Evolutionary conservation across 2,329 filamentous ascomycete species (phyloP), one percentile per base, ranked within the genome.

Genomic region (Zymoseptoria pseudotritici): DNA sequence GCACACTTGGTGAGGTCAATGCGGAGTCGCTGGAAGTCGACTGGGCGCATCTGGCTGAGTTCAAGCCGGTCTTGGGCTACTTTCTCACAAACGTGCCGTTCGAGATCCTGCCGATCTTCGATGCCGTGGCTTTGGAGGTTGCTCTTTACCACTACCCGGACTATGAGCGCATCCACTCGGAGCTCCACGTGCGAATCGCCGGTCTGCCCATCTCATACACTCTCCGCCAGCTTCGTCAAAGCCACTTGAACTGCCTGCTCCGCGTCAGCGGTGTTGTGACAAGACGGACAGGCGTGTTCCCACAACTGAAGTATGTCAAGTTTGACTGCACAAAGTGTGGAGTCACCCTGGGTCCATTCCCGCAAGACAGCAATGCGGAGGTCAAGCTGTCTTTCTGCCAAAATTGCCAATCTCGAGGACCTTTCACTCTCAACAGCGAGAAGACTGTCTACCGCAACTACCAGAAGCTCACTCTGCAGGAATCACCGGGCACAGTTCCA

Each of bases 401-500:
- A 72, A 94, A 90, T 73, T 99, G 94, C 77, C 93, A 97, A 77
- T 95, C 91, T 49, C 87, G 91, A 50, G 94, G 94, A 0, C 95
- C 94, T 0, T 99, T 99, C 72, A 96, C 88, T 0, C 80, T 99
- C 66, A 97, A 97, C 77, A 94, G 91, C 3, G 94, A 97, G 74
- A 95, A 96, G 80, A 99, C 94, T 0, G 89, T 99, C 17, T 99
- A 99, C 78, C 89, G 94, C 64, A 99, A 99, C 76, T 99, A 97
- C 77, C 94, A 99, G 75, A 99, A 97, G 73, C 81, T 99, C 68
- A 99, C 94, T 0, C 83, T 99, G 11, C 94, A 99, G 72, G 94
- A 99, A 75, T 96, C 95, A 0, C 94, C 94, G 3, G 95, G 94
- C 58, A 97, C 94, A 6, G 94, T 99, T 2, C 95, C 94, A 4